Evolutionary conservation across 2,329 filamentous ascomycete species (phyloP), one percentile per base, ranked within the genome.

Genomic region (Zasmidium citrigriseum): DNA sequence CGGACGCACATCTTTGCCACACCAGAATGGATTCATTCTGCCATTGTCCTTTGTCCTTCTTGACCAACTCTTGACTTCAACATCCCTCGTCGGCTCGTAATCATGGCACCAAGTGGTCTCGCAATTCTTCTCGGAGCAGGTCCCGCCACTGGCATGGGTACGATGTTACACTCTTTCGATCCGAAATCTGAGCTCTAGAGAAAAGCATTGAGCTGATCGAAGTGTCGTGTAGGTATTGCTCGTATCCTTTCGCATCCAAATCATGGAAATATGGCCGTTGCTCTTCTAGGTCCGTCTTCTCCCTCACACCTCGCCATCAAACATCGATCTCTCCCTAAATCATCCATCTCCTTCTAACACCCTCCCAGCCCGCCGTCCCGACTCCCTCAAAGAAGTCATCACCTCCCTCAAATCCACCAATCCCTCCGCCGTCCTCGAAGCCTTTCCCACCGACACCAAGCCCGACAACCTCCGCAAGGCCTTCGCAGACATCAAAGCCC

Each of bases 191-290:
- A 29, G 27, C n/a, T n/a, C n/a, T n/a, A n/a, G n/a, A n/a, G 14
- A 29, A 14, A 29, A 14, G 27, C 27, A 29, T 29, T 29, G 34
- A 41, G 16, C 34, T 41, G 34, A 41, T 41, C 4, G 14, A n/a
- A 41, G 7, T 4, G 7, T 10, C 18, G 12, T 29, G 22, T 25
- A 62, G 83, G 83, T 45, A 85, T 86, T n/a, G 80, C 81, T 21
- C 76, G 82, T 20, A 77, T 83, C 34, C 78, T 85, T 41, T 80
- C 82, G 2, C 69, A 75, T 48, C 78, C 79, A 1, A 71, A 74
- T 0, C 78, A 83, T 25, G 82, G 82, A 29, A 84, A 85, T 66
- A 74, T 83, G 48, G 82, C 82, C 22, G 78, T 85, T 9, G 82
- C 34, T 41, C 34, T 41, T 41, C 34, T 41, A 4, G 34, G 34